Evolutionary conservation across 352 stramenopile genomes (phyloP).

Genomic region (Pythium graminicola): DNA sequence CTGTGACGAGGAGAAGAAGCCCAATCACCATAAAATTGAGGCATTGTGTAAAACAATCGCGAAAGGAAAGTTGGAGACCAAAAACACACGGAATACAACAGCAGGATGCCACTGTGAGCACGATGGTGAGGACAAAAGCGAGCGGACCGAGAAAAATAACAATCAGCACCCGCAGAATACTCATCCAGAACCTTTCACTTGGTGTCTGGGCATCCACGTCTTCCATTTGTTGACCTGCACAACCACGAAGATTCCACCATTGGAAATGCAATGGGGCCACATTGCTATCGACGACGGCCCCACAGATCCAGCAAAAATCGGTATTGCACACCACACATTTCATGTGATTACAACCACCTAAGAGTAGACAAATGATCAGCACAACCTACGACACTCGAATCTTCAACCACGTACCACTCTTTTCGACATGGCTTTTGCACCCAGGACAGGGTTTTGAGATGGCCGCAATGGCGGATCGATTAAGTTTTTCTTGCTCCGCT

Average conservation of each 20-base stretch:
- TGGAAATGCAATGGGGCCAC: conserved; percentile 25
- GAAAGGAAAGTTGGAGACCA: conserved; percentile 34
- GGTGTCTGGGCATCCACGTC: conserved; percentile 44
- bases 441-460: conserved; percentile 85
- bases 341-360: conserved; percentile 90
- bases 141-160: conserved; percentile 62
- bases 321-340: conserved; percentile 83
- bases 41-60: conserved; percentile 55
- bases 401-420: conserved; percentile 27
- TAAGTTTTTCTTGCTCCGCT: conserved; percentile 79
- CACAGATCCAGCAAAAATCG: conserved; percentile 90
- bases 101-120: conserved; percentile 50
- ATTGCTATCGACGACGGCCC: too few species aligned
- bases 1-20: conserved; percentile 4
- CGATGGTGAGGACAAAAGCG: conserved; percentile 47
- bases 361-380: not conserved
- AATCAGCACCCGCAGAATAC: conserved; percentile 42
- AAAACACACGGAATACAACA: conserved; percentile 59
- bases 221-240: conserved; percentile 67
- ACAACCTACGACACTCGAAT: not conserved
- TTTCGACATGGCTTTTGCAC: conserved; percentile 86
- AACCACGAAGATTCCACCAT: conserved; percentile 78
- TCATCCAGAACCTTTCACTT: conserved; percentile 30
- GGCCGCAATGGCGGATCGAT: conserved; percentile 69
- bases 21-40: conserved; percentile 30